Percentiles rank a stretch among this genome's conserved stretches.
Evolutionary conservation across 805 yeast genomes (phyloP).

Genomic region (Hanseniaspora vineae): DNA sequence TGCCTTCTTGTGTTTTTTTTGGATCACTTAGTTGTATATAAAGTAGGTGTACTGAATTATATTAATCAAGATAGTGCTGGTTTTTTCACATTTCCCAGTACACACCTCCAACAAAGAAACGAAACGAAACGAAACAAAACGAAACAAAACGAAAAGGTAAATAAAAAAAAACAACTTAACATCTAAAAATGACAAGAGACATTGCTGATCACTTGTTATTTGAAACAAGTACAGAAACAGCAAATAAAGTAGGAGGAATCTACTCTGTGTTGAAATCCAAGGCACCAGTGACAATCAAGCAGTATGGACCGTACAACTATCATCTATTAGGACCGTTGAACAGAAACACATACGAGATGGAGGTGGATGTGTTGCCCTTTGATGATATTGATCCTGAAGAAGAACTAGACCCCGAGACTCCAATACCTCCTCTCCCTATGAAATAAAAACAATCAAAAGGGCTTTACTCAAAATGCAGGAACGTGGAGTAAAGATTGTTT

Average conservation of each 20-base stretch:
- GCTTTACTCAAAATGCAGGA: slow-evolving; percentile 68
- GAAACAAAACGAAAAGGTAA: not conserved
- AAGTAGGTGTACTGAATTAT: too few species aligned
- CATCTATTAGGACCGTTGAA: slow-evolving; percentile 79
- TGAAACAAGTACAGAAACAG: slow-evolving; percentile 95
- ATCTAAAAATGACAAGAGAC: slow-evolving; percentile 70
- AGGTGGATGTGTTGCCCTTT: slow-evolving; percentile 52
- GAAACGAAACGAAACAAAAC: not conserved
- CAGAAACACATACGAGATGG: slow-evolving; percentile 58
- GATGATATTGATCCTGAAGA: slow-evolving; percentile 9
- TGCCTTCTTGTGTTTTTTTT: too few species aligned
- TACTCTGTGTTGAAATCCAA: slow-evolving; percentile 93
- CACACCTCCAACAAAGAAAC: too few species aligned
- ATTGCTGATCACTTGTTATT: slow-evolving; percentile 76
- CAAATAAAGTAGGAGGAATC: slow-evolving; percentile 95
- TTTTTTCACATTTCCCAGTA: too few species aligned
- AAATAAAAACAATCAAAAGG: slow-evolving; percentile 32
- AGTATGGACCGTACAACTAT: slow-evolving; percentile 68
- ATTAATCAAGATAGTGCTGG: too few species aligned
- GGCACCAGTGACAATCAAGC: slow-evolving; percentile 93
- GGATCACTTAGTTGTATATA: too few species aligned
- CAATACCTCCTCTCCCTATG: slow-evolving; percentile 4
- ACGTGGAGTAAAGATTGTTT: slow-evolving; percentile 70
- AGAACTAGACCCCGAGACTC: too few species aligned
- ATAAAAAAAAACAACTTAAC: not conserved